A percentile compares a stretch with the other conserved stretches of the same genome.
Evolutionary conservation across 768 basidiomycete species (phyloP).

Genomic region (Russula earlei): DNA sequence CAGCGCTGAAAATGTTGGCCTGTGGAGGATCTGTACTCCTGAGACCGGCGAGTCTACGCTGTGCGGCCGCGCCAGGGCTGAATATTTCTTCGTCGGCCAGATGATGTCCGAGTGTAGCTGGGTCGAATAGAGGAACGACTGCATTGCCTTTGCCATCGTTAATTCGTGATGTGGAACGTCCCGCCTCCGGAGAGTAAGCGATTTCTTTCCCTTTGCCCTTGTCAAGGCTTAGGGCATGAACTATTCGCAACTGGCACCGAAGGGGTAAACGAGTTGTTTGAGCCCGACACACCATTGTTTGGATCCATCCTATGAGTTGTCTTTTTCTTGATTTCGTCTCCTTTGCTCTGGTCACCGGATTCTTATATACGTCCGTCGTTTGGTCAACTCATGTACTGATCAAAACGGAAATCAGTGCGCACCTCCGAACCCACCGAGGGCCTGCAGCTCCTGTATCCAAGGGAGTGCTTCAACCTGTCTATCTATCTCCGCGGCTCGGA

Average conservation of each 20-base stretch:
- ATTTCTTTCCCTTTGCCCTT: background rate
- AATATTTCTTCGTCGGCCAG: slow-evolving; percentile 4
- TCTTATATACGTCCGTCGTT: background rate
- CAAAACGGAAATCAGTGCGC: background rate
- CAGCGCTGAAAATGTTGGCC: background rate
- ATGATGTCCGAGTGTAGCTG: background rate
- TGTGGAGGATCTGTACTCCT: background rate
- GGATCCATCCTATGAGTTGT: slow-evolving; percentile 2
- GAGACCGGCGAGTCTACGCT: background rate
- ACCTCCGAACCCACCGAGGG: background rate
- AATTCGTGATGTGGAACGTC: background rate
- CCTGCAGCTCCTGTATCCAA: slow-evolving; percentile 1
- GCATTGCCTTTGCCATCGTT: slow-evolving; percentile 5
- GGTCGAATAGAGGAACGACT: background rate
- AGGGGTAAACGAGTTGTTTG: background rate
- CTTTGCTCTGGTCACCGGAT: background rate
- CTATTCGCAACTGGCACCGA: background rate
- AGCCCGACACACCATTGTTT: background rate
- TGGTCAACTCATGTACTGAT: background rate
- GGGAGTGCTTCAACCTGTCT: background rate
- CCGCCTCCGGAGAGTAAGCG: background rate
- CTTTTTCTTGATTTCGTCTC: background rate
- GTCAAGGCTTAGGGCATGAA: background rate
- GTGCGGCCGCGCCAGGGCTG: slow-evolving; percentile 1
- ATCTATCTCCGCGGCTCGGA: background rate